These are phyloP conservation scores for Pistacia vera DNA, from an alignment of 345 rosid species.

Conservation along the genomic window DNA sequence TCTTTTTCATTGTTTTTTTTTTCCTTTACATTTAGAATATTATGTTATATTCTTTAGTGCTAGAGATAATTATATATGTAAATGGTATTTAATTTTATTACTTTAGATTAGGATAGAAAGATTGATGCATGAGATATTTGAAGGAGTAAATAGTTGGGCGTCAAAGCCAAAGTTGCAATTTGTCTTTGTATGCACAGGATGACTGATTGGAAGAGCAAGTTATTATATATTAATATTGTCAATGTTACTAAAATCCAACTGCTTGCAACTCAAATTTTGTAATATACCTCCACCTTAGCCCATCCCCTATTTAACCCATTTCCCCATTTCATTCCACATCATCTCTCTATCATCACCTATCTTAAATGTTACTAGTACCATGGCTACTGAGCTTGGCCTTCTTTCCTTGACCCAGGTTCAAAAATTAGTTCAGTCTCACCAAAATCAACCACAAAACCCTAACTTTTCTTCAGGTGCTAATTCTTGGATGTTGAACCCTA, in stretches of 20 bases:
- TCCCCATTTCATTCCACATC: constrained; percentile 30
- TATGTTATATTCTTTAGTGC: too few species aligned
- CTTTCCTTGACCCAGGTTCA: constrained; percentile 40
- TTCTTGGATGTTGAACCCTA: constrained; percentile 79
- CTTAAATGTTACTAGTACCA: constrained; percentile 26
- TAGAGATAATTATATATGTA: too few species aligned
- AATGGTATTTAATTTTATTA: too few species aligned
- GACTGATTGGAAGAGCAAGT: constrained; percentile 25
- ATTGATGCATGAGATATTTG: constrained; percentile 3
- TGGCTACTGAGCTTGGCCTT: constrained; percentile 55
- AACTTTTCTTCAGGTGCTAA: constrained; percentile 17
- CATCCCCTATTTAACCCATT: constrained; percentile 43
- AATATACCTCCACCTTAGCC: constrained; percentile 27
- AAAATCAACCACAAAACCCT: constrained; percentile 29
- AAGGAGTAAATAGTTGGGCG: constrained; percentile 28
- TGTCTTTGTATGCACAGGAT: constrained; percentile 27
- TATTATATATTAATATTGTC: constrained; percentile 24
- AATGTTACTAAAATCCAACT: constrained; percentile 37
- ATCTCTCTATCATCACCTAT: constrained; percentile 21
- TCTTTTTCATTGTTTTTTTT: neutral
- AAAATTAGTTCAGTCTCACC: constrained; percentile 31
- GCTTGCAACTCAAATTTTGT: constrained; percentile 29
- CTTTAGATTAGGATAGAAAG: constrained; percentile 4
- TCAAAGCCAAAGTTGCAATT: constrained; percentile 40
- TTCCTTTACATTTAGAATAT: neutral